Evolutionary conservation across 2,329 filamentous ascomycete species (phyloP), one percentile per base, ranked within the genome.

Genomic region (Trichoderma sp.): DNA sequence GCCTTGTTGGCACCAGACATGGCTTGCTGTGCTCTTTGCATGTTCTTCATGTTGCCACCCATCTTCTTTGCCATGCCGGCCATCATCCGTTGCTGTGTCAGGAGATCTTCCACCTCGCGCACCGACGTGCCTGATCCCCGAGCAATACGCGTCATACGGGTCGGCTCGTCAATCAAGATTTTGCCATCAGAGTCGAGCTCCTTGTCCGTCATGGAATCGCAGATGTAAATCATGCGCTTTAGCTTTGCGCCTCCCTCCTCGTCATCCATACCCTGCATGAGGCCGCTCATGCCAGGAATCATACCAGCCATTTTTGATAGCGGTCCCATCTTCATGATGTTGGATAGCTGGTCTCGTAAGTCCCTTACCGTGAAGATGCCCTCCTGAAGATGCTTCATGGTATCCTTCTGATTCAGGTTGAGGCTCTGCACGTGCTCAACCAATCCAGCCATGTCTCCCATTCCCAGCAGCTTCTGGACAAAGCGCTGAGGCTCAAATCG

Each of bases 321-420:
- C 0, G 95, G 95, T 0, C 95, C 95, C 95, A 99, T 98, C 83
- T 99, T 99, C 93, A 98, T 97, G 76, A 99, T 97, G 75, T 98
- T 98, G 68, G 91, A 91, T 13, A 99, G 88, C 77, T 99, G 96
- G 77, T 99, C 95, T 22, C 95, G 89, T 72, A 99, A 86, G 78
- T 99, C 95, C 66, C 95, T 91, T 37, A 99, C 87, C 0, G 95
- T 97, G 80, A 98, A 99, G 71, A 97, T 94, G 67, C 95, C 95
- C 76, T 97, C 94, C 7, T 93, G 91, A 72, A 99, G 96, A 82
- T 99, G 94, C 84, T 99, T 99, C 86, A 99, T 97, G 4, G 95
- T 98, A 75, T 98, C 94, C 80, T 99, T 98, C 73, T 97, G 95
- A 79, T 98, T 94, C 59, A 97, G 87, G 78, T 97, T 97, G 61